Evolutionary conservation across 306 rosid species (phyloP), one percentile per base, ranked within the genome.

Genomic region (Malus asiatica): DNA sequence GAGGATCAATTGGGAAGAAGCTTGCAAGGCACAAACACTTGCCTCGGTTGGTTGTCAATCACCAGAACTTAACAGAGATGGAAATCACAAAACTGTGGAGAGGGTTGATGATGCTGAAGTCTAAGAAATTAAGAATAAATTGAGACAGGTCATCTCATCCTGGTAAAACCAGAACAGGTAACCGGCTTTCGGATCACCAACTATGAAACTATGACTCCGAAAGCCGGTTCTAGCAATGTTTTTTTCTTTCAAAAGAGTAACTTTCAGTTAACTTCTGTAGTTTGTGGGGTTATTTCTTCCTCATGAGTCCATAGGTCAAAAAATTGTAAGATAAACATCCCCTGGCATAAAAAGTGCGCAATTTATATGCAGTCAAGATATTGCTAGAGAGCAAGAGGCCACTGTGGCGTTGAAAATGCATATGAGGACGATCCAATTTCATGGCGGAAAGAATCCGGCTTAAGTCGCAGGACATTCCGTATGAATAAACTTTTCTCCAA

Each of bases 1-100:
- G 3, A 85, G 89, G 78, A 81, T 90, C 32, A 80, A 87, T 66
- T 92, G 96, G 97, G 74, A 84, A 73, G 98, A 93, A 83, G 91
- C 86, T 72, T 66, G 82, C 38, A 89, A 87, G 75, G 96, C 96
- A 68, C 86, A 82, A 53, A 15, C 44, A 67, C 87, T 86, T n/a
- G 74, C 89, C 5, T 66, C 70, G 52, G 85, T 84, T 27, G 70
- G 83, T 3, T 40, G 63, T 57, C 59, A 67, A 5, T 52, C 40
- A 9, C 64, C 65, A 15, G 35, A 32, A 32, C 35, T 4, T 4
- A 32, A 32, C 35, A 32, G 35, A 32, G 35, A 32, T 32, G 35
- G 35, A 32, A 32, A 32, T 32, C 35, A 32, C 35, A 32, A 32
- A 32, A 32, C 35, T 32, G 35, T 32, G 35, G 35, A 4, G 35